These are phyloP conservation scores for Phlegmacium glaucopus DNA, from an alignment of 768 basidiomycete genomes.

Conservation along the genomic window DNA sequence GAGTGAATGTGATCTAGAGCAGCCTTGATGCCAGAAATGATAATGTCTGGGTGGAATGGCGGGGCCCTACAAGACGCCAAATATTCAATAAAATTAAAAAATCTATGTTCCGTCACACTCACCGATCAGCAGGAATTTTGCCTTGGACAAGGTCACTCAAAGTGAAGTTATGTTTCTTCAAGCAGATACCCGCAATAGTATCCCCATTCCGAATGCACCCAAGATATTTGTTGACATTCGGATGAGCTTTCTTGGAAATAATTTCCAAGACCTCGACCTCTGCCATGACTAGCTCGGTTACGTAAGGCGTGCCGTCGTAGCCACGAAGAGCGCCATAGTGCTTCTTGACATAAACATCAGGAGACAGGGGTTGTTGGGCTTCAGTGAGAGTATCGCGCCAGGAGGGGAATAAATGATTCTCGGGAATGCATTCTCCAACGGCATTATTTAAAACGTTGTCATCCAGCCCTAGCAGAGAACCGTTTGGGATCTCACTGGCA, in stretches of 20 bases:
- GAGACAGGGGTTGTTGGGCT: neutral
- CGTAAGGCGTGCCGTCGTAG: conserved; percentile 5
- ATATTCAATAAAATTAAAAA: neutral
- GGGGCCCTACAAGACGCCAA: conserved; percentile 5
- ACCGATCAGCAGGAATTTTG: conserved; percentile 6
- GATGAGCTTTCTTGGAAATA: conserved; percentile 14
- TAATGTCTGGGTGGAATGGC: conserved; percentile 5
- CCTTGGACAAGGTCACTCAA: conserved; percentile 7
- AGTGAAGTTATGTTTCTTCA: conserved; percentile 9
- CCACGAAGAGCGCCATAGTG: conserved; percentile 5
- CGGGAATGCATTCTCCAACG: conserved; percentile 1
- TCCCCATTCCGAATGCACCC: conserved; percentile 16
- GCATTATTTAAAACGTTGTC: neutral
- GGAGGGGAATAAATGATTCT: neutral
- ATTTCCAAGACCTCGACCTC: conserved; percentile 14
- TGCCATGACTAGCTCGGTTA: conserved; percentile 4
- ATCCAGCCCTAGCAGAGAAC: neutral
- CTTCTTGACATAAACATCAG: conserved; percentile 9
- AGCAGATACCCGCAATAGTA: conserved; percentile 13
- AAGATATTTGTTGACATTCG: conserved; percentile 17
- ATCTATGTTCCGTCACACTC: conserved; percentile 2
- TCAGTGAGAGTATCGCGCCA: conserved; percentile 4
- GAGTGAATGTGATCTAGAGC: conserved; percentile 19
- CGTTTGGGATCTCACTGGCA: conserved; percentile 2
- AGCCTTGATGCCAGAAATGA: conserved; percentile 11